These are phyloP conservation scores for Sphenostylis stenocarpa DNA, from an alignment of 306 rosid genomes.

Conservation along the genomic window DNA sequence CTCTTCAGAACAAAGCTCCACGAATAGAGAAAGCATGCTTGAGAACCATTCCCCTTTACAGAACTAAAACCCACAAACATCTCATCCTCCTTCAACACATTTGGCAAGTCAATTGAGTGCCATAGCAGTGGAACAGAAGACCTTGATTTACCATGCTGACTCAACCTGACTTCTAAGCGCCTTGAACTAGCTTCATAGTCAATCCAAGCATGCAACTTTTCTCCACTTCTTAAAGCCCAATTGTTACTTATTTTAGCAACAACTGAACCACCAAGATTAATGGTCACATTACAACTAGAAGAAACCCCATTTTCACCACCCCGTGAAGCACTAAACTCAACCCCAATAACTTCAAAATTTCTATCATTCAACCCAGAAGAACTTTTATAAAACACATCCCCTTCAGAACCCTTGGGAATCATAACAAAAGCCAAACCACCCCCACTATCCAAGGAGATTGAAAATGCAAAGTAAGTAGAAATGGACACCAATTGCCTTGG, in stretches of 20 bases:
- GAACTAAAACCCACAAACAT: slow-evolving; percentile 66
- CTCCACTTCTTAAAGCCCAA: slow-evolving; percentile 41
- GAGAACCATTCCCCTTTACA: slow-evolving; percentile 39
- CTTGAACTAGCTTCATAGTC: slow-evolving; percentile 78
- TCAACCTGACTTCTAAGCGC: slow-evolving; percentile 71
- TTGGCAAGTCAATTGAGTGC: slow-evolving; percentile 50
- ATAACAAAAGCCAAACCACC: slow-evolving; percentile 75
- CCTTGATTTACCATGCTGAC: slow-evolving; percentile 44
- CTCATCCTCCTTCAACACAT: slow-evolving; percentile 48
- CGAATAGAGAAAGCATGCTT: slow-evolving; percentile 56
- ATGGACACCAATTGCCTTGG: slow-evolving; percentile 64
- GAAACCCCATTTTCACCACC: slow-evolving; percentile 41
- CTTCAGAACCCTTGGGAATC: slow-evolving; percentile 55
- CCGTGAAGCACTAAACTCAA: slow-evolving; percentile 47
- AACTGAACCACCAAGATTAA: slow-evolving; percentile 47
- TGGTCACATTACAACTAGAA: slow-evolving; percentile 38
- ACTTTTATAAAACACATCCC: slow-evolving; percentile 41
- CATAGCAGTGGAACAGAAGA: slow-evolving; percentile 65
- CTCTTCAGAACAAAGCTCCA: slow-evolving; percentile 72
- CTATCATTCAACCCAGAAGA: slow-evolving; percentile 48
- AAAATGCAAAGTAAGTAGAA: slow-evolving; percentile 71
- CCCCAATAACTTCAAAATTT: slow-evolving; percentile 38
- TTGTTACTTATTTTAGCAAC: slow-evolving; percentile 42
- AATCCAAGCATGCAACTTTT: slow-evolving; percentile 69
- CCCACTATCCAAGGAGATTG: slow-evolving; percentile 40